These are phyloP conservation scores for Clarireedia hainanense DNA, from an alignment of 2,329 filamentous ascomycete species.

Conservation along the genomic window DNA sequence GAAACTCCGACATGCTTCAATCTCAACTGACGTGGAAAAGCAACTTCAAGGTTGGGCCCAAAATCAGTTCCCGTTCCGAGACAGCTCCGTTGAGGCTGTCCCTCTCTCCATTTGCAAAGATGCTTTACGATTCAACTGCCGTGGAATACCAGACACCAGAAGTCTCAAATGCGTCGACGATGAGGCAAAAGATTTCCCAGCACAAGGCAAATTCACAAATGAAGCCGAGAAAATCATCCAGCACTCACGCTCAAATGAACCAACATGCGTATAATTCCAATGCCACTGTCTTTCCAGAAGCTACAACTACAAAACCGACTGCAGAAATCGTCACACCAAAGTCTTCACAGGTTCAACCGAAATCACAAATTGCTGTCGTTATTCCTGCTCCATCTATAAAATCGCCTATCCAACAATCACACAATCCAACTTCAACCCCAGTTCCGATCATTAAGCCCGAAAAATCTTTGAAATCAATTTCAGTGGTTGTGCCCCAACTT, in stretches of 20 bases:
- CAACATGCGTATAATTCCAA: slow-evolving; percentile 2
- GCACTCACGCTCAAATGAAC: neutral
- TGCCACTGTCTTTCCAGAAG: slow-evolving; percentile 5
- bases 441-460: neutral
- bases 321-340: slow-evolving; percentile 14
- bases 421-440: neutral
- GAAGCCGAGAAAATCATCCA: slow-evolving; percentile 12
- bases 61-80: slow-evolving; percentile 9
- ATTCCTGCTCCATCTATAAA: slow-evolving; percentile 15
- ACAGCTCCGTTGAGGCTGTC: slow-evolving; percentile 14
- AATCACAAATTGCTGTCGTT: slow-evolving; percentile 20
- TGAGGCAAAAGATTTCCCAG: slow-evolving; percentile 5
- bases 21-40: slow-evolving; percentile 34
- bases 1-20: neutral
- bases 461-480: neutral
- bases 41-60: slow-evolving; percentile 48
- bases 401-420: neutral
- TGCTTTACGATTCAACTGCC: slow-evolving; percentile 26
- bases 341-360: slow-evolving; percentile 33
- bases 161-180: neutral
- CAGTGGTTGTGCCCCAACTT: neutral
- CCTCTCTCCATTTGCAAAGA: slow-evolving; percentile 27
- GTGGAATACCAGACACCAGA: slow-evolving; percentile 13
- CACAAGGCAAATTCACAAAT: slow-evolving; percentile 16
- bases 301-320: slow-evolving; percentile 4